phyloP scores from a whole-genome alignment of 31 red algal genomes.

The Asparagopsis taxiformis region DNA sequence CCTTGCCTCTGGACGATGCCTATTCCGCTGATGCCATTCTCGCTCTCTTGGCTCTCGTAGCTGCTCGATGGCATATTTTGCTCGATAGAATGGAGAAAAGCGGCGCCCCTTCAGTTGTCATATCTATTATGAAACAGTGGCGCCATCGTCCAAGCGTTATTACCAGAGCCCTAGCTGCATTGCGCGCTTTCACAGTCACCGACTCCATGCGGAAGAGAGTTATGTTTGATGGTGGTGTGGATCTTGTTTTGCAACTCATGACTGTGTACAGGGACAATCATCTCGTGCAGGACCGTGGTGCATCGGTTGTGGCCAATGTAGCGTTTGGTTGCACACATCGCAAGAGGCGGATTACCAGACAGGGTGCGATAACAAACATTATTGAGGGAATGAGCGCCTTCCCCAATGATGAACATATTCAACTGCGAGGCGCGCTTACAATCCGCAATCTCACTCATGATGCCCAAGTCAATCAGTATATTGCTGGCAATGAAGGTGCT shows the following conservation, averaged over 20 bases:
- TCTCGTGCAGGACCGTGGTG: conserved; percentile 28
- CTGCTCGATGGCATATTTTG: conserved; percentile 28
- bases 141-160: conserved; percentile 9
- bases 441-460: conserved; percentile 47
- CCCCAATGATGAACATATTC: conserved; percentile 26
- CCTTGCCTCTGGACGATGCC: not conserved
- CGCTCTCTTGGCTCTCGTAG: conserved; percentile 17
- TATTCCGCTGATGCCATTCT: conserved; percentile 15
- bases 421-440: conserved; percentile 20
- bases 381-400: conserved; percentile 31
- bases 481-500: conserved; percentile 42
- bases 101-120: conserved; percentile 3
- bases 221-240: conserved; percentile 26
- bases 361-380: conserved; percentile 27
- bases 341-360: conserved; percentile 40
- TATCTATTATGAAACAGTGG: not conserved
- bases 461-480: conserved; percentile 58
- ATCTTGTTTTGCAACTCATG: conserved; percentile 26
- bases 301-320: conserved; percentile 37
- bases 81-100: conserved; percentile 12
- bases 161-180: conserved; percentile 7
- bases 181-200: conserved; percentile 35
- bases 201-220: conserved; percentile 28
- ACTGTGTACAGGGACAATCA: not conserved
- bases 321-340: conserved; percentile 42